Evolutionary conservation across 306 rosid genomes (phyloP), one percentile per base, ranked within the genome.

Genomic region (Pyrus betulifolia): DNA sequence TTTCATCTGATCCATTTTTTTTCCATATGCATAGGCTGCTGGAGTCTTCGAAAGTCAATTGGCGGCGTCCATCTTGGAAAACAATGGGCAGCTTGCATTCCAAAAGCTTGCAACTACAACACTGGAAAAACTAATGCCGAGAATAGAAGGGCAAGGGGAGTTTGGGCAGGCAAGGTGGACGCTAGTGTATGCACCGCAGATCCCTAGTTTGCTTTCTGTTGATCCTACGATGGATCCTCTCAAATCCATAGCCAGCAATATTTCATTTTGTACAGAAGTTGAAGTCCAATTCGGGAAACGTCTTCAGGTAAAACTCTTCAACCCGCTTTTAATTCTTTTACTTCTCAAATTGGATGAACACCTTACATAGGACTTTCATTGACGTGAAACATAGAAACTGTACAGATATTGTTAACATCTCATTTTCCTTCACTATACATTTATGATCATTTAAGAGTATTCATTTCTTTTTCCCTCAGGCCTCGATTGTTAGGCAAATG

Each of bases 261-360:
- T 94, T 78, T 85, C 98, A 67, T 90, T 95, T 28, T 97, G 97
- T 31, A 87, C 97, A 5, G 95, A 92, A 74, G 91, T 95, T 60
- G 97, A 95, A 80, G 86, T 95, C 76, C 98, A 95, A 89, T 93
- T 95, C 8, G 98, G 98, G 83, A 92, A 90, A 82, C 96, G 86
- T 60, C 90, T 95, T 80, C 97, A 92, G 97, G 97, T 92, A 27
- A 59, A 79, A 72, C 67, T 69, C 70, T 38, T 82, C 46, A 42
- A 58, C 72, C 70, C 17, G 58, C 61, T 42, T 52, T 60, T 13
- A 19, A 51, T 60, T 23, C 11, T 42, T 64, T 72, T 67, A 61
- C 67, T 13, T 62, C 52, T 25, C 28, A 33, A 30, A 28, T 25
- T n/a, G 57, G 63, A 30, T 71, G 10, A 35, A 31, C 54, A 49